These are phyloP conservation scores for Candida tunisiensis DNA, from an alignment of 1,139 yeast species.

Conservation along the genomic window DNA sequence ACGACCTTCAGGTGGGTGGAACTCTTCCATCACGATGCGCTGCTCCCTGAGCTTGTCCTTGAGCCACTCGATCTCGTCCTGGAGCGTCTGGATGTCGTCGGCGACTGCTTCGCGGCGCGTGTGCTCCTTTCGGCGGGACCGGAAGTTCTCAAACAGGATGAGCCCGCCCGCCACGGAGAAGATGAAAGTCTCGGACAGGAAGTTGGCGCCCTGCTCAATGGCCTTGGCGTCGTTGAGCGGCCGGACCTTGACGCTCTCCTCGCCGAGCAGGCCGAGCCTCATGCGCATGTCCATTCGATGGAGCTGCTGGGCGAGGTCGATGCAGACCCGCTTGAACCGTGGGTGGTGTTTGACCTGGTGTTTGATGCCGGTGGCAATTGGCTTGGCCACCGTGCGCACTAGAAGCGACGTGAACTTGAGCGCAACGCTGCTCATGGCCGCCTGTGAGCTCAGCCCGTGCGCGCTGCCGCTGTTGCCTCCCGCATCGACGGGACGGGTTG, in stretches of 20 bases:
- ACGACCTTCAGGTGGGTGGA: constrained; percentile 28
- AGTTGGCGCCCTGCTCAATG: constrained; percentile 67
- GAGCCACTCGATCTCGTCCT: constrained; percentile 51
- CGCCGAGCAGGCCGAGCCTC: constrained; percentile 50
- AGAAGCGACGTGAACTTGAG: constrained; percentile 60
- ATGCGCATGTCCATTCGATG: constrained; percentile 51
- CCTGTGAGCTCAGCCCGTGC: no score
- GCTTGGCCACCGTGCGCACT: constrained; percentile 67
- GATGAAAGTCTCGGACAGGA: constrained; percentile 61
- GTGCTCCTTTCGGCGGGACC: constrained; percentile 50
- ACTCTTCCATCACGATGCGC: constrained; percentile 30
- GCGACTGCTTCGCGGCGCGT: constrained; percentile 45
- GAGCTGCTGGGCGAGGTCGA: constrained; percentile 53
- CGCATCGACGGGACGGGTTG: no score
- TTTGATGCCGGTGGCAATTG: constrained; percentile 58
- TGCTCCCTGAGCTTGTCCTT: constrained; percentile 28
- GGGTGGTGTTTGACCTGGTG: constrained; percentile 67
- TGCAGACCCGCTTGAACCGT: constrained; percentile 42
- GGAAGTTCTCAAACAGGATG: constrained; percentile 55
- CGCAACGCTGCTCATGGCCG: constrained; percentile 29
- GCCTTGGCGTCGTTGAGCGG: constrained; percentile 80
- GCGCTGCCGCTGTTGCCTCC: no score
- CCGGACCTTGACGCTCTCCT: constrained; percentile 35
- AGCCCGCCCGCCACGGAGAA: constrained; percentile 67
- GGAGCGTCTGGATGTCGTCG: constrained; percentile 52